phyloP scores from a whole-genome alignment of 495 filamentous ascomycete species.

The Hamigera avellanea region DNA sequence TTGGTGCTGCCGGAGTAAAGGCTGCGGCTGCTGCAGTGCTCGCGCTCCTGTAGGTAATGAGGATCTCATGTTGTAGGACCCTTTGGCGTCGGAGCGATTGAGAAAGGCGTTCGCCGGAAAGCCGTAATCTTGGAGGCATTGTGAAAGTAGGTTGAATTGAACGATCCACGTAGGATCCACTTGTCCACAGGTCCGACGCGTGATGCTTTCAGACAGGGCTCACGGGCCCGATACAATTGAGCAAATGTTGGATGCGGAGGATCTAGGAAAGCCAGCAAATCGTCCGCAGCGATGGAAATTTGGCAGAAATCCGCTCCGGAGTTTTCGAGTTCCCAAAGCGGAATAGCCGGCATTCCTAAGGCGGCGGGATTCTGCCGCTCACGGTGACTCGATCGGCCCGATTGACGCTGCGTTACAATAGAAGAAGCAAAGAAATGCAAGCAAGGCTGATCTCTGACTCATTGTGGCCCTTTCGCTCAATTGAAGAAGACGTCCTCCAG shows the following conservation, averaged over 20 bases:
- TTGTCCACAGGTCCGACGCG: too few species aligned
- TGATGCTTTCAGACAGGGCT: too few species aligned
- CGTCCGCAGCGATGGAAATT: conserved; percentile 2
- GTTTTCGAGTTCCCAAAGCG: conserved; percentile 10
- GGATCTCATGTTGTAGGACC: conserved; percentile 23
- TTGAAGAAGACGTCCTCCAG: background rate
- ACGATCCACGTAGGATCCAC: too few species aligned
- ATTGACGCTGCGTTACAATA: too few species aligned
- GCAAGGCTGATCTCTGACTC: conserved; percentile 4
- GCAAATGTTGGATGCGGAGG: too few species aligned
- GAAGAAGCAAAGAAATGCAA: background rate
- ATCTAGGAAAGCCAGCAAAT: background rate
- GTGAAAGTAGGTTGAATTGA: conserved; percentile 8
- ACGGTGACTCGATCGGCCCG: background rate
- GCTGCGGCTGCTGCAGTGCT: conserved; percentile 31
- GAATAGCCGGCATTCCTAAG: conserved; percentile 6
- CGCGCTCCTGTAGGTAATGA: conserved; percentile 17
- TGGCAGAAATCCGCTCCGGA: conserved; percentile 8
- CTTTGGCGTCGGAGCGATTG: conserved; percentile 22
- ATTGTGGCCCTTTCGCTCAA: background rate
- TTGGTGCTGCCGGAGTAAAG: conserved; percentile 36
- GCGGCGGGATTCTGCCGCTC: conserved; percentile 20
- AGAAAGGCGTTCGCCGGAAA: conserved; percentile 16
- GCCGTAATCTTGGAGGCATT: conserved; percentile 38
- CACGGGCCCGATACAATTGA: too few species aligned